phyloP scores from a whole-genome alignment of 1,284 basidiomycete genomes.

The Apiotrichum veenhuisii region DNA sequence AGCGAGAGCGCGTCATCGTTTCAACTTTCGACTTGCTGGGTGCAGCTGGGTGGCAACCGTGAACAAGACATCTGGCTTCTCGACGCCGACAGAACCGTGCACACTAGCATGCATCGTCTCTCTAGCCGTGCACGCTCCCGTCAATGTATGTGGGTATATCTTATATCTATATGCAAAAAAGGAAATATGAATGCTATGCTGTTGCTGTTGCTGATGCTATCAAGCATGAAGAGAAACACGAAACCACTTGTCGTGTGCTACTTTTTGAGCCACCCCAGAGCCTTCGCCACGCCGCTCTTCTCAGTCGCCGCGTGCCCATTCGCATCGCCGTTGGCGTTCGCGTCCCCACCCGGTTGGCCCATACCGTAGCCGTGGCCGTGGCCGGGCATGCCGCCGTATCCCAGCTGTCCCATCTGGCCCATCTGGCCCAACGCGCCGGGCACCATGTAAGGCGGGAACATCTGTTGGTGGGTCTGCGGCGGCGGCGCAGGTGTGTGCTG shows the following conservation, averaged over 20 bases:
- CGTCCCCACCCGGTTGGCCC: background rate
- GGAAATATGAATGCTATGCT: background rate
- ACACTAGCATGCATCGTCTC: no score
- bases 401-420: conserved; percentile 1
- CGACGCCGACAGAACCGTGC: no score
- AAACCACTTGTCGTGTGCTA: background rate
- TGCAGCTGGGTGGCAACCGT: no score
- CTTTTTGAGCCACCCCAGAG: conserved; percentile 14
- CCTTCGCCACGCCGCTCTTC: background rate
- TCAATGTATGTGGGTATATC: background rate
- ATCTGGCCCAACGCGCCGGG: background rate
- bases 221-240: background rate
- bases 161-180: background rate
- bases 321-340: background rate
- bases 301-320: background rate
- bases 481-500: conserved; percentile 31
- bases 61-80: no score
- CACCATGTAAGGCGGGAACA: conserved; percentile 4
- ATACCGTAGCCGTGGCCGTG: no score
- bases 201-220: background rate
- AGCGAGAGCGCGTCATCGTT: no score
- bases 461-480: conserved; percentile 8
- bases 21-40: no score
- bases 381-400: background rate
- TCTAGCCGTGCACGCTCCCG: no score